phyloP scores from a whole-genome alignment of 495 filamentous ascomycete genomes.

The Evansstolkia leycettana region DNA sequence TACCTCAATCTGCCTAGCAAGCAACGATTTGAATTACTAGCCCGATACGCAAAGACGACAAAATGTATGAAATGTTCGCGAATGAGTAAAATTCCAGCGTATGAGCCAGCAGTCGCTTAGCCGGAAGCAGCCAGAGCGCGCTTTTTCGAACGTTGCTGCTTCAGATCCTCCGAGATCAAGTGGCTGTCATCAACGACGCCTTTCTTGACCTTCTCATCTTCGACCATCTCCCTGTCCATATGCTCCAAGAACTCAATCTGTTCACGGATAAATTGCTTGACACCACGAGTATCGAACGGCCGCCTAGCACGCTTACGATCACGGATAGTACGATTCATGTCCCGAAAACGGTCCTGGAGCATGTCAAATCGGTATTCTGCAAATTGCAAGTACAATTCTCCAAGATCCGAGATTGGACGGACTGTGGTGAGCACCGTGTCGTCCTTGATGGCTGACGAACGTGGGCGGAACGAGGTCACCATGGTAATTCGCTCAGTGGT shows the following conservation, averaged over 20 bases:
- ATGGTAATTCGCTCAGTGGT: conserved; percentile 57
- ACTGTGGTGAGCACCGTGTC: conserved; percentile 57
- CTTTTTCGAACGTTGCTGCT: conserved; percentile 6
- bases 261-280: conserved; percentile 36
- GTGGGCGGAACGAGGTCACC: conserved; percentile 61
- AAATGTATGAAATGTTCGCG: background rate
- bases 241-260: conserved; percentile 42
- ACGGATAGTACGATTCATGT: conserved; percentile 29
- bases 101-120: too few relatives aligned
- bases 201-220: conserved; percentile 36
- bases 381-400: conserved; percentile 60
- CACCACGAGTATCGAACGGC: conserved; percentile 24
- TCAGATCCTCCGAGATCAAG: conserved; percentile 18
- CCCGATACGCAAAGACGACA: background rate
- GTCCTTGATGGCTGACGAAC: conserved; percentile 43
- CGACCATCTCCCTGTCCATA: conserved; percentile 45
- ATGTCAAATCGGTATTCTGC: conserved; percentile 61
- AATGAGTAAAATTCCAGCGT: too few relatives aligned
- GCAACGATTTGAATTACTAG: background rate
- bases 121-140: background rate
- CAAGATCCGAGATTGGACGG: conserved; percentile 50
- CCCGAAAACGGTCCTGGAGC: conserved; percentile 44
- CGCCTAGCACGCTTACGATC: conserved; percentile 30
- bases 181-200: conserved; percentile 35
- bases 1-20: background rate